Base-by-base conservation (phyloP, 2,329 filamentous ascomycete genomes). In the Paramyrothecium sp. region DNA sequence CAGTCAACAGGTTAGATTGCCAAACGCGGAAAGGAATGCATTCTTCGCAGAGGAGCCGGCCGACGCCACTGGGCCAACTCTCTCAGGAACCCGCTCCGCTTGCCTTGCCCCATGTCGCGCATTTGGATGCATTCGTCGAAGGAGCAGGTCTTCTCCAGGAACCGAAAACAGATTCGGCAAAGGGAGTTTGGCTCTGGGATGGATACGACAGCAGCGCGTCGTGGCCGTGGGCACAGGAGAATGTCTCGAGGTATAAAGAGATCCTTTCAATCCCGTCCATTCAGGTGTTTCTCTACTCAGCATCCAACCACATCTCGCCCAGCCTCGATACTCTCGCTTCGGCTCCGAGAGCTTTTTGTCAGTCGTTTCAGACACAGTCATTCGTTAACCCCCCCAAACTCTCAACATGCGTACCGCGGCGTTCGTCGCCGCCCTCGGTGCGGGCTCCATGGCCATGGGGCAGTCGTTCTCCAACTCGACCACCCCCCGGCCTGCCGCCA, bases 271-370 rank as follows among this genome's bases (percentile, higher is more conserved):
- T 53, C 51, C 51, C 30, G n/a, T 10, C 3, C 10, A 53, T 19
- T 11, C n/a, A 22, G 20, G 16, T 5, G 4, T 53, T n/a, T 21
- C 51, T 19, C 41, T 41, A 19, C 49, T 53, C 51, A 53, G 19
- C 51, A 38, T 26, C 51, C 16, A 38, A 33, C 51, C 21, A 34
- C 30, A 53, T 4, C 3, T 16, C 33, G 22, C 49, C 12, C 51
- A 19, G 51, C 51, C 51, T 41, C 49, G 49, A 51, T 51, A 19
- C 51, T 16, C 33, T 53, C 51, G 51, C 51, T 53, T 7, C 51
- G 38, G 20, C 51, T 41, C 30, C 51, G 51, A 38, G 51, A 34
- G 51, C 51, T 53, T 30, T 21, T 17, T 26, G 49, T 51, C 49
- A 51, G 30, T 51, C 49, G 49, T 30, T 51, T 53, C 13, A 30